Base-by-base conservation (phyloP, 257 asterid species). In the Ocimum tenuiflorum region DNA sequence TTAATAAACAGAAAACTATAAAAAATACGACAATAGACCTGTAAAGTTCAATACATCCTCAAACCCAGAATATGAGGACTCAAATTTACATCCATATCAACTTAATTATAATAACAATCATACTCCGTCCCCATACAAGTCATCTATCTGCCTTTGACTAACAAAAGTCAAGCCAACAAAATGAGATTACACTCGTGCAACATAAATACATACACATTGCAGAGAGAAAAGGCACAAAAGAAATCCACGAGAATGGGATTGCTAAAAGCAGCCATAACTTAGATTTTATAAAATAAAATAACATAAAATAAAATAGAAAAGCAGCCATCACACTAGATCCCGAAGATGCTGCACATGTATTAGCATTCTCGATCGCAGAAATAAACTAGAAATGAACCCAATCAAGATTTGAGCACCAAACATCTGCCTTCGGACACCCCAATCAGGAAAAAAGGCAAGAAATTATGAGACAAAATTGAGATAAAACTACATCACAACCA, bases 221-320 rank as follows among this genome's bases (percentile, higher is more conserved):
- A 35, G 24, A 19, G 17, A 50, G 14, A 15, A 0, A 67, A 33
- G 41, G 48, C 14, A 8, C 41, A 10, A 64, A 17, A 6, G 36
- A 58, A 7, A 27, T 4, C 24, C 54, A 1, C 22, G 35, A 50
- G 49, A 11, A 36, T 8, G 38, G 9, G 17, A 64, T 14, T n/a
- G 74, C 55, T 17, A 23, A 22, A 48, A 72, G 56, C 60, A 57
- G 14, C 38, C 51, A 18, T 59, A 57, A 43, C 24, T n/a, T n/a
- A n/a, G n/a, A n/a, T n/a, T n/a, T n/a, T n/a, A n/a, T n/a, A n/a
- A n/a, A n/a, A n/a, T n/a, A n/a, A n/a, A n/a, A n/a, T n/a, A n/a
- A n/a, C n/a, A n/a, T n/a, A n/a, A n/a, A n/a, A n/a, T n/a, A n/a
- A n/a, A n/a, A n/a, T n/a, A n/a, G n/a, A 23, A 22, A 48, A 72